These are phyloP conservation scores for Spathaspora boniae DNA, from an alignment of 805 yeast species.

Conservation along the genomic window DNA sequence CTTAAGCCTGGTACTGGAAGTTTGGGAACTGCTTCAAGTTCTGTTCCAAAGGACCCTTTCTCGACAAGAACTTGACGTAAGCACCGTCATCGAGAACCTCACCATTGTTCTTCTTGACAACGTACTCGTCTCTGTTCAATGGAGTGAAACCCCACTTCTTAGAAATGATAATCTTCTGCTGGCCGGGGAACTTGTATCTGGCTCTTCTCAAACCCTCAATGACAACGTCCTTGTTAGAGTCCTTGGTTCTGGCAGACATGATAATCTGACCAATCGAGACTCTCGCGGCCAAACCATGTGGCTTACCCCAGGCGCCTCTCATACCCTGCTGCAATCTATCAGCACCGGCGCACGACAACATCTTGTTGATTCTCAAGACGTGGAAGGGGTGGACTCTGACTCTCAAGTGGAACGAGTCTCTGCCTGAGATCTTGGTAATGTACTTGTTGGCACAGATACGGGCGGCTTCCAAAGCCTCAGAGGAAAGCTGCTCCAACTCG, in stretches of 20 bases:
- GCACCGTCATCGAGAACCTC: slow-evolving; percentile 99
- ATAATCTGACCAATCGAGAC: slow-evolving; percentile 98
- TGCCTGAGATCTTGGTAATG: slow-evolving; percentile 95
- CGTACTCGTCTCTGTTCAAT: slow-evolving; percentile 96
- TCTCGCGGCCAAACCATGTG: slow-evolving; percentile 99
- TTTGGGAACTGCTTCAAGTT: slow-evolving; percentile 95
- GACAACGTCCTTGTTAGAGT: slow-evolving; percentile 94
- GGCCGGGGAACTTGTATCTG: slow-evolving; percentile 99
- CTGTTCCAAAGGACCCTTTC: slow-evolving; percentile 90
- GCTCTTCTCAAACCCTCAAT: slow-evolving; percentile 99
- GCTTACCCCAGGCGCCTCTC: slow-evolving; percentile 99
- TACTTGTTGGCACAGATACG: slow-evolving; percentile 99
- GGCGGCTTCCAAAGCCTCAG: slow-evolving; percentile 99
- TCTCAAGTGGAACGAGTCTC: slow-evolving; percentile 99
- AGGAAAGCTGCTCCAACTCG: slow-evolving; percentile 98
- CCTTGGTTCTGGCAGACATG: slow-evolving; percentile 98
- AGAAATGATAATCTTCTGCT: slow-evolving; percentile 97
- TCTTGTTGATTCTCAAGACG: slow-evolving; percentile 99
- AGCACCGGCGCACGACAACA: slow-evolving; percentile 99
- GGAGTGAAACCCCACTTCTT: slow-evolving; percentile 99
- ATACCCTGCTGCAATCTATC: slow-evolving; percentile 99
- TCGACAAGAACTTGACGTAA: slow-evolving; percentile 96
- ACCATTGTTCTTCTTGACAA: slow-evolving; percentile 91
- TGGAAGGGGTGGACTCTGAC: slow-evolving; percentile 99
- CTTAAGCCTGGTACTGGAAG: slow-evolving; percentile 63